A percentile compares a stretch with the other conserved stretches of the same genome.
These are phyloP conservation scores for Aspergillus tanneri DNA, from an alignment of 2,329 filamentous ascomycete species.

Conservation along the genomic window DNA sequence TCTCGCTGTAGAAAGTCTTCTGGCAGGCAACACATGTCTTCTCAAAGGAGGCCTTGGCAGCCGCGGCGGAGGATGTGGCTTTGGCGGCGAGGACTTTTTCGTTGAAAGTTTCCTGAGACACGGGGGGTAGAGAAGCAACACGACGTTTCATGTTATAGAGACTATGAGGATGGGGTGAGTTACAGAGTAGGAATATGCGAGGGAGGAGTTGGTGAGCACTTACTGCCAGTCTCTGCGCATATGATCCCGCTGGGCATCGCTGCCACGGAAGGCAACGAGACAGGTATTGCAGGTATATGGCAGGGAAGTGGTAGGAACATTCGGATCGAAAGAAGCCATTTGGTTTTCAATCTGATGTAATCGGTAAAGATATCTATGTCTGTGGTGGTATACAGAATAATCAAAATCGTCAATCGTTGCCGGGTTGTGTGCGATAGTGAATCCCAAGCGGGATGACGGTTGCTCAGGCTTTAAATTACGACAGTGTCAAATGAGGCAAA, in stretches of 20 bases:
- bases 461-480: not conserved
- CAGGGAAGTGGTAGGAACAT: constrained; percentile 47
- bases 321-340: constrained; percentile 8
- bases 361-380: too few relatives aligned
- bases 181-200: not conserved
- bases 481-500: not conserved
- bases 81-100: constrained; percentile 94
- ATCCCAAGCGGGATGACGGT: not conserved
- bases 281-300: constrained; percentile 99
- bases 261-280: constrained; percentile 91
- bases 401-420: not conserved
- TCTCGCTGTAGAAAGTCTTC: constrained; percentile 95
- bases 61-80: constrained; percentile 77
- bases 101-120: constrained; percentile 87
- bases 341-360: not conserved
- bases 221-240: constrained; percentile 99
- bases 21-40: constrained; percentile 77
- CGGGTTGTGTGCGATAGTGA: constrained; percentile 3
- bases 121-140: constrained; percentile 83
- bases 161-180: too few relatives aligned
- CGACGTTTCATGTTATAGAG: constrained; percentile 96
- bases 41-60: constrained; percentile 85
- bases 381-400: constrained; percentile 5
- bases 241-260: constrained; percentile 87
- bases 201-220: constrained; percentile 42